phyloP scores from a whole-genome alignment of 805 yeast genomes.

The Zygotorulaspora florentina region DNA sequence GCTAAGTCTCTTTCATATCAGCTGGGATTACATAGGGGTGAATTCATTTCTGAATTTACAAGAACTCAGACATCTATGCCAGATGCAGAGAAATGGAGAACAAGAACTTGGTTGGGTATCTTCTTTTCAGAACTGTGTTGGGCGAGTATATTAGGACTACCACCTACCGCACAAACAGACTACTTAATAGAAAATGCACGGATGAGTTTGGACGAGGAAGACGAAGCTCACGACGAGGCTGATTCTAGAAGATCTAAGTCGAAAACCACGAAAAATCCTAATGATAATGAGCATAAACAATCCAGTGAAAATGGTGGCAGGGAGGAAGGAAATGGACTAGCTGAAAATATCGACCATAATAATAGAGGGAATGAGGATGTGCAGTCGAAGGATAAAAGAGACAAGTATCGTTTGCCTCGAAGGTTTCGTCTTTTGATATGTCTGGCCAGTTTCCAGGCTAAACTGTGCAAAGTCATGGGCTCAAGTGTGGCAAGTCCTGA shows the following conservation, averaged over 20 bases:
- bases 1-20: constrained; percentile 83
- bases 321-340: background rate
- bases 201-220: constrained; percentile 43
- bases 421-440: constrained; percentile 68
- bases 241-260: background rate
- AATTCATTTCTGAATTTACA: constrained; percentile 84
- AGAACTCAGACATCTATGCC: constrained; percentile 85
- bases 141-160: constrained; percentile 83
- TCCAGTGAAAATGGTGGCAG: background rate
- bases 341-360: background rate
- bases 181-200: constrained; percentile 76
- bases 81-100: constrained; percentile 91
- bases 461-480: constrained; percentile 81
- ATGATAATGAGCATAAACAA: constrained; percentile 2
- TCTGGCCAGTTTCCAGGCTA: constrained; percentile 77
- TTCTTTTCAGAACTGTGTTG: constrained; percentile 87
- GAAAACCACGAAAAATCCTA: background rate
- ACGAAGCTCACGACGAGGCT: background rate
- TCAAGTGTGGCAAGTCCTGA: constrained; percentile 80
- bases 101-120: constrained; percentile 86
- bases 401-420: constrained; percentile 46
- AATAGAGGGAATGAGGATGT: background rate
- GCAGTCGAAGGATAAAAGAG: background rate
- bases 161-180: constrained; percentile 82
- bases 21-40: constrained; percentile 86